Evolutionary conservation across 441 rosid genomes (phyloP), one percentile per base, ranked within the genome.

Genomic region (Populus hybrid): DNA sequence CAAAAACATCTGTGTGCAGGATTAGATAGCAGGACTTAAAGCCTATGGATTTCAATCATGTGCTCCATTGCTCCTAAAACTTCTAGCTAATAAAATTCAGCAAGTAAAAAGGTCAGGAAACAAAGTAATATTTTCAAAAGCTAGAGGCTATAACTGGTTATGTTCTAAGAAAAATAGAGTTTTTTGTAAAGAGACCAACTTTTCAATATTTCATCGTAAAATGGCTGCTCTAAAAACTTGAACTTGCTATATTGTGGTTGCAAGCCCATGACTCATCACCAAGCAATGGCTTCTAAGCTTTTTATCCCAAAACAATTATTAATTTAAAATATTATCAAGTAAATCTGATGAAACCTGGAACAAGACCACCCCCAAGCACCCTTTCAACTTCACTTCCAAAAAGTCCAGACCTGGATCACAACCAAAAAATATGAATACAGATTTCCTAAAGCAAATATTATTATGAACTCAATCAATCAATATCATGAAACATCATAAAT

Each of bases 281-380:
- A 14, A 46, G 57, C 57, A 46, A 46, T 46, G 57, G 57, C 57
- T 14, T 46, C 57, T 46, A 46, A 14, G 6, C 19, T 46, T 46
- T 46, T 46, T 14, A 14, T 19, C 18, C 7, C 16, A 46, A 70
- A 53, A 42, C 57, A 72, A n/a, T 30, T n/a, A 53, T 53, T 9
- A 73, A 59, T 26, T 4, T 68, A 32, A 19, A 71, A 67, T 14
- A 80, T 63, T 50, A 70, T 68, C 23, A 69, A 36, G 73, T 66
- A 79, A 72, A 80, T 67, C 70, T 74, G 69, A 79, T 9, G 74
- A 40, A 83, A 94, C 99, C 98, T 91, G 99, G 98, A 42, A 93
- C 97, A 80, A 95, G 87, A 63, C 99, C 99, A 79, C 98, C 97
- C 75, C 99, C 99, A 82, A 95, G 97, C 78, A 95, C 99, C 79